A percentile compares a stretch with the other conserved stretches of the same genome.
phyloP scores from a whole-genome alignment of 2,329 filamentous ascomycete genomes.

The Penicillium glabrum region DNA sequence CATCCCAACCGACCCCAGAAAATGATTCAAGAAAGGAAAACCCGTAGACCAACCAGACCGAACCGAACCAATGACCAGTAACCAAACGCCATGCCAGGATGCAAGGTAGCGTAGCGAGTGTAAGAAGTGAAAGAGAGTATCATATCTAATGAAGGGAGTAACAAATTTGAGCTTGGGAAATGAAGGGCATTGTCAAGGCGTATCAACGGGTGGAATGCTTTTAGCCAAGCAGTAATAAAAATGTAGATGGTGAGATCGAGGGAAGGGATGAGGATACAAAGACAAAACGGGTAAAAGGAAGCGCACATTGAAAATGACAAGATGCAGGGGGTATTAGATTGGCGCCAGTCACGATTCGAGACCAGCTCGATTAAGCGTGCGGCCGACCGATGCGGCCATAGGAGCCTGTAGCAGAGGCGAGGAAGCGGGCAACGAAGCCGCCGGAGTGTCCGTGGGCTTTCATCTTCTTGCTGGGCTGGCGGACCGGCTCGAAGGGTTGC shows the following conservation, averaged over 20 bases:
- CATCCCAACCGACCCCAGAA: background rate
- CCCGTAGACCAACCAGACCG: background rate
- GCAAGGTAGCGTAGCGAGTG: background rate
- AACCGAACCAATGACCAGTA: background rate
- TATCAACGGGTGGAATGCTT: background rate
- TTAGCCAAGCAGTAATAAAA: background rate
- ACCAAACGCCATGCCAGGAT: background rate
- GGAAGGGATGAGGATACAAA: background rate
- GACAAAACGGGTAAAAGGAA: background rate
- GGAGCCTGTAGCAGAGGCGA: slow-evolving; percentile 43
- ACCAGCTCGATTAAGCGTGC: slow-evolving; percentile 25
- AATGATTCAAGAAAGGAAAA: background rate
- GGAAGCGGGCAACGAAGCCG: slow-evolving; percentile 44
- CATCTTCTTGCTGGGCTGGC: slow-evolving; percentile 44
- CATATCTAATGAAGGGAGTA: background rate
- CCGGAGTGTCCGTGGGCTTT: slow-evolving; percentile 30
- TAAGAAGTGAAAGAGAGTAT: background rate
- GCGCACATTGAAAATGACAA: background rate
- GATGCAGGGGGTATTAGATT: background rate
- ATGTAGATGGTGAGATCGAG: background rate
- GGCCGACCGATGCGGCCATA: slow-evolving; percentile 39
- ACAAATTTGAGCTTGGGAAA: background rate
- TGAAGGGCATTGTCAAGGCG: background rate
- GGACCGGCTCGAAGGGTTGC: slow-evolving; percentile 24
- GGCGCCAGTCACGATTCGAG: slow-evolving; percentile 15